Base-by-base conservation (phyloP, 2,329 filamentous ascomycete genomes). In the Grosmannia serpens region DNA sequence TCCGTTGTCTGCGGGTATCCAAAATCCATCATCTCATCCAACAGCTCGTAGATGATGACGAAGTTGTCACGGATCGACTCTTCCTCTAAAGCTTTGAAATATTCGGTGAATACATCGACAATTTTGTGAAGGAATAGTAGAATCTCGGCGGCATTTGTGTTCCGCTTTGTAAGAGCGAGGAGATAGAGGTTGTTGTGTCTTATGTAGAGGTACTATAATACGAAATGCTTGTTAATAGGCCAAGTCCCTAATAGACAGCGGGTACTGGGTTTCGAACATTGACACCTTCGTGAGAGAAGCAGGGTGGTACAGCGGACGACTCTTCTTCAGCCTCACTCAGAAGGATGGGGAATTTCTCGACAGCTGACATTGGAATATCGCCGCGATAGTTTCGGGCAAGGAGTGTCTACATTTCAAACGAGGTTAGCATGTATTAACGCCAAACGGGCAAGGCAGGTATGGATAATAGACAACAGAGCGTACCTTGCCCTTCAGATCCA, bases 21-120 rank as follows among this genome's bases (percentile, higher is more conserved):
- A 78, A 99, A 99, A 75, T 99, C 94, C 94, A 99, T 99, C 94
- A 99, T 99, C 78, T 99, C 94, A 70, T 99, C 94, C 63, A 99
- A 83, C 62, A 99, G 76, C 75, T 99, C 94, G 79, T 99, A 99
- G 69, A 99, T 99, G 70, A 99, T 86, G 72, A 99, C 94, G 70
- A 99, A 99, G 77, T 99, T 99, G 78, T 99, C 94, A 67, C 94
- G 85, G 71, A 99, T 99, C 67, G 90, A 96, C 75, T 99, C 94
- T 73, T 99, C 94, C 74, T 99, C 94, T 61, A 99, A 81, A 63
- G 95, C 92, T 74, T 99, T 99, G 81, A 99, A 99, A 78, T 99
- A 99, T 75, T 99, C 94, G 60, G 94, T 99, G 71, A 99, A 99
- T 63, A 99, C 94, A 73, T 97, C 94, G 69, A 99, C 94, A 58